Conservation (phyloP, 495 filamentous ascomycete species). For the Hypoxylon rickii region DNA sequence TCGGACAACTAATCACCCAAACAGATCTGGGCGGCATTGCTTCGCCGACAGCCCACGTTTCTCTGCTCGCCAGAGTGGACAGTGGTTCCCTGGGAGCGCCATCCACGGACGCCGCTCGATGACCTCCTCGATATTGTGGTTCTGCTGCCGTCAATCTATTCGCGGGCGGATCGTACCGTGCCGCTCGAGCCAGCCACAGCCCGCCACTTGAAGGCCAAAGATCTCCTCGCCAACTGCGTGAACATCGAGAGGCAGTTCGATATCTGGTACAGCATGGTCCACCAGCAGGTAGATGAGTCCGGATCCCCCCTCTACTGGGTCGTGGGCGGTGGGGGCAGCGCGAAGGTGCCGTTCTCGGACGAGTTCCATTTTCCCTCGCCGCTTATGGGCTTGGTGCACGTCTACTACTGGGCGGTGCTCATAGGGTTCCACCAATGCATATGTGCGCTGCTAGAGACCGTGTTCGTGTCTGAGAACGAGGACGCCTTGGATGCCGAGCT, state of each 20-base stretch:
- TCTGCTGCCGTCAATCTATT: constrained; percentile 44
- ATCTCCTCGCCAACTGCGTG: constrained; percentile 46
- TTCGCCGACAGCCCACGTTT: constrained; percentile 50
- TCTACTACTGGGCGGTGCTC: constrained; percentile 49
- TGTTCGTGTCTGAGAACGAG: constrained; percentile 38
- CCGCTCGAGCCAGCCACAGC: constrained; percentile 33
- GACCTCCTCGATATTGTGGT: constrained; percentile 48
- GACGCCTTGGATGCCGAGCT: constrained; percentile 10
- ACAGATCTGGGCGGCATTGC: constrained; percentile 49
- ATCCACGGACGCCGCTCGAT: constrained; percentile 50
- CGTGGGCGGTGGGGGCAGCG: constrained; percentile 6
- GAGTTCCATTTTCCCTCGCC: constrained; percentile 41
- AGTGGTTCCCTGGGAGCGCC: constrained; percentile 47
- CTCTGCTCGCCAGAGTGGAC: constrained; percentile 50
- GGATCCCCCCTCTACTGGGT: constrained; percentile 35
- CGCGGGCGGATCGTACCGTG: constrained; percentile 41
- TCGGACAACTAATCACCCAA: constrained; percentile 12
- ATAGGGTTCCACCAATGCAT: constrained; percentile 46
- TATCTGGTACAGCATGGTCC: constrained; percentile 43
- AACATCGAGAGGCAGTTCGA: constrained; percentile 46
- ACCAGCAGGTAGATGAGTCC: constrained; percentile 23
- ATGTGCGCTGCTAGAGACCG: constrained; percentile 41
- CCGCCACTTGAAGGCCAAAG: constrained; percentile 46
- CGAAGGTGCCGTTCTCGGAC: constrained; percentile 43
- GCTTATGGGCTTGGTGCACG: constrained; percentile 41